Evolutionary conservation across 2,329 filamentous ascomycete genomes (phyloP).

Genomic region (Diaporthe longicolla): DNA sequence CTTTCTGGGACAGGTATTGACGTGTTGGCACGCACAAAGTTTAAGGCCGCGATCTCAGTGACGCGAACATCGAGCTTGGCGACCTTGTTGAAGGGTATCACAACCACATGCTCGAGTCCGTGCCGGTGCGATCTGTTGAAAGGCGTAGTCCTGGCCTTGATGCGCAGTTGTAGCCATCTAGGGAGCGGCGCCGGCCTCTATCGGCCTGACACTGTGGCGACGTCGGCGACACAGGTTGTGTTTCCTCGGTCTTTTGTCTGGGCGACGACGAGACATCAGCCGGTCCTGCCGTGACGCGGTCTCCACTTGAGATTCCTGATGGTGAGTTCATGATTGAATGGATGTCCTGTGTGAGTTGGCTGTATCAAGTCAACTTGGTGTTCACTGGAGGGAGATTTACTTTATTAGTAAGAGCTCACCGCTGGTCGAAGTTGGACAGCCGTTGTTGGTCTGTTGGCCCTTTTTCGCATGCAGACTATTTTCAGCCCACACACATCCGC

Average conservation of each 20-base stretch:
- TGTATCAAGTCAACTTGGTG: background rate
- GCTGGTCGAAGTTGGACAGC: background rate
- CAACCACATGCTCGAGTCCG: slow-evolving; percentile 7
- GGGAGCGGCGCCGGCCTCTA: background rate
- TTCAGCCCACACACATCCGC: background rate
- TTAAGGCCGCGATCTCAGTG: slow-evolving; percentile 53
- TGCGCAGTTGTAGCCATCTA: background rate
- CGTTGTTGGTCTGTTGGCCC: background rate
- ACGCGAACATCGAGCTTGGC: slow-evolving; percentile 23
- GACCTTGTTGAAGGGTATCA: slow-evolving; percentile 34
- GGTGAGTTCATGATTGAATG: background rate
- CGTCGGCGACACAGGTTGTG: background rate
- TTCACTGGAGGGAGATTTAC: background rate
- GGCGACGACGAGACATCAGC: background rate
- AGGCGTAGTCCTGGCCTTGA: background rate
- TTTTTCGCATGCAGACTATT: background rate
- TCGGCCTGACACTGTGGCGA: background rate
- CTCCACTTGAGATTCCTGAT: background rate
- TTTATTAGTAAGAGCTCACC: background rate
- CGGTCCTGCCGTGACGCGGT: background rate
- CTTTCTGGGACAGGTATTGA: slow-evolving; percentile 52
- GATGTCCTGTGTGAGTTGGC: background rate
- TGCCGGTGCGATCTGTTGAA: background rate
- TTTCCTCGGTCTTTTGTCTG: background rate
- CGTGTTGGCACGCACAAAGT: slow-evolving; percentile 51